These are phyloP conservation scores for Mycosphaerella sp. DNA, from an alignment of 2,329 filamentous ascomycete genomes.

Conservation along the genomic window DNA sequence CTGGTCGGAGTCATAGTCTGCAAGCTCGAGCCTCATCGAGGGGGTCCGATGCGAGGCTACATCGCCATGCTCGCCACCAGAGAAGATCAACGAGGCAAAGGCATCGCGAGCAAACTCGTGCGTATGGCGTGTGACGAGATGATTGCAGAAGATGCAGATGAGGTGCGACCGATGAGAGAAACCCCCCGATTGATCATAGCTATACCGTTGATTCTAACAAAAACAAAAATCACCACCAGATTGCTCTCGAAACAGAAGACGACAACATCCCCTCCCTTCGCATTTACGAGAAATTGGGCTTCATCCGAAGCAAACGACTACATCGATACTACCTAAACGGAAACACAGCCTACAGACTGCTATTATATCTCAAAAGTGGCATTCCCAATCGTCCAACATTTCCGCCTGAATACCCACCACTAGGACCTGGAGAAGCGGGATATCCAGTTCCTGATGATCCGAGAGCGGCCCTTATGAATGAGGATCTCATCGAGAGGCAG, in stretches of 20 bases:
- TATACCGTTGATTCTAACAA: background rate
- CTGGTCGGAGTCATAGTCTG: constrained; percentile 89
- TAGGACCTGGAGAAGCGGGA: constrained; percentile 13
- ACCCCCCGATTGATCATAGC: background rate
- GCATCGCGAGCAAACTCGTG: constrained; percentile 83
- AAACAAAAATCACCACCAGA: constrained; percentile 35
- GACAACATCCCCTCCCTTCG: constrained; percentile 85
- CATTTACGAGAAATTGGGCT: constrained; percentile 87
- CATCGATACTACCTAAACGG: constrained; percentile 96
- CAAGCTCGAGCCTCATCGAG: constrained; percentile 85
- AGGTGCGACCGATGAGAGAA: constrained; percentile 42
- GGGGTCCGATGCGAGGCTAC: constrained; percentile 82
- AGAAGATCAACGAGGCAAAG: constrained; percentile 69
- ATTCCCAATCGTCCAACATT: constrained; percentile 39
- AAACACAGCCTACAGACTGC: constrained; percentile 84
- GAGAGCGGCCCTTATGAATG: constrained; percentile 3
- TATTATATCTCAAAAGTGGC: constrained; percentile 67
- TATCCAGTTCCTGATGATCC: constrained; percentile 1
- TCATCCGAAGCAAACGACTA: constrained; percentile 83
- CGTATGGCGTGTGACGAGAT: constrained; percentile 86
- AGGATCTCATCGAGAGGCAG: constrained; percentile 27
- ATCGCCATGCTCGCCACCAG: constrained; percentile 98
- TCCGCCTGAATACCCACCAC: constrained; percentile 26
- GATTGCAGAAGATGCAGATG: constrained; percentile 75
- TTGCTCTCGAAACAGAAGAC: constrained; percentile 93